Conservation (phyloP, 2,329 filamentous ascomycete species). For the Aspergillus novoparasiticus region DNA sequence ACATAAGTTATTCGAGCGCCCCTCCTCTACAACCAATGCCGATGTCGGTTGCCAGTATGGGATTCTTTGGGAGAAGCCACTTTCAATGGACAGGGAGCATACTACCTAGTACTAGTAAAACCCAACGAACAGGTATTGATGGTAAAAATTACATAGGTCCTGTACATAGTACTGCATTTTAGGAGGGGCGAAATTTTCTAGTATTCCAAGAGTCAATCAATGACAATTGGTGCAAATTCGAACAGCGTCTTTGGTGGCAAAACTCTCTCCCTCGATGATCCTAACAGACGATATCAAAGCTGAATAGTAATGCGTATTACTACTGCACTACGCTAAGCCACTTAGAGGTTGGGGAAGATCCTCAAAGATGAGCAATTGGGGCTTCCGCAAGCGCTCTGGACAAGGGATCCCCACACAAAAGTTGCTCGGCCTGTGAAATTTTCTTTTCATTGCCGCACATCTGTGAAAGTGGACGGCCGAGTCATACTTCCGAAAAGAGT, state of each 20-base stretch:
- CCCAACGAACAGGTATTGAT: not conserved
- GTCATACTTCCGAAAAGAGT: conserved; percentile 16
- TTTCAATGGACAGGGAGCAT: not conserved
- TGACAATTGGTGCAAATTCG: not conserved
- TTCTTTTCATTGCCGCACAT: conserved; percentile 31
- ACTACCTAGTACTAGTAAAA: not conserved
- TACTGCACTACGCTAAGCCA: conserved; percentile 12
- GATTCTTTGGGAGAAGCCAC: not conserved
- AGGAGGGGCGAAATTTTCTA: not conserved
- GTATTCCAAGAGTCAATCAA: not conserved
- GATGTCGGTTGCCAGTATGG: conserved; percentile 16
- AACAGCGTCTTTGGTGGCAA: not conserved
- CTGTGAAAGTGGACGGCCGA: conserved; percentile 11
- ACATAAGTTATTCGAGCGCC: not conserved
- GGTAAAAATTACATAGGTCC: not conserved
- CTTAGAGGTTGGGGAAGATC: conserved; percentile 18
- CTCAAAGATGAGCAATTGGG: conserved; percentile 19
- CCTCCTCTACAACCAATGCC: conserved; percentile 8
- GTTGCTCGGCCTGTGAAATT: conserved; percentile 26
- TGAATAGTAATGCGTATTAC: conserved; percentile 18
- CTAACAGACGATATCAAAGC: not conserved
- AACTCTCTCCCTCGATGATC: not conserved
- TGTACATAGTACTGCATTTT: not conserved
- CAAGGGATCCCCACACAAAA: conserved; percentile 25
- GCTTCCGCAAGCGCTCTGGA: conserved; percentile 19